Percentiles rank a stretch among this genome's conserved stretches.
These are phyloP conservation scores for Hanseniaspora vineae DNA, from an alignment of 805 yeast species.

Conservation along the genomic window DNA sequence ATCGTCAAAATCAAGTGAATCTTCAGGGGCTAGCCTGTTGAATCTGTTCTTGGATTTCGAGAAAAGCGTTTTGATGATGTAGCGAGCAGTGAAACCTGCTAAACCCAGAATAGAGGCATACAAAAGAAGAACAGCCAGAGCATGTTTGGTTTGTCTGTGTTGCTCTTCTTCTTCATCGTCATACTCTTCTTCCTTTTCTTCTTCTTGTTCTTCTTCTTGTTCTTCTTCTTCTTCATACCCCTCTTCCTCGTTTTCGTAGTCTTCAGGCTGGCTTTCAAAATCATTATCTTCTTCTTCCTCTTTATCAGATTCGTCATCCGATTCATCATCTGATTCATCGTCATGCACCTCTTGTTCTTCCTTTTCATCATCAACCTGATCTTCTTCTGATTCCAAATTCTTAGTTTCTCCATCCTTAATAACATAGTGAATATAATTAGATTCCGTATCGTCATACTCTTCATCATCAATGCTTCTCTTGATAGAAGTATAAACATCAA, in stretches of 20 bases:
- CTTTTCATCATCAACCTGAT: no score
- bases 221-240: neutral
- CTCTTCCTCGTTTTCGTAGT: neutral
- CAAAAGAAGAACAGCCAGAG: no score
- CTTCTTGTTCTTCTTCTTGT: neutral
- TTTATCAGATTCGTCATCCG: neutral
- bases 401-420: no score
- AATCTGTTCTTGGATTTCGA: neutral
- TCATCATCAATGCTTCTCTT: constrained; percentile 1
- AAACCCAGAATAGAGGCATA: neutral
- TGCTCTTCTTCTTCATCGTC: neutral
- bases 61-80: neutral
- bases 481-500: neutral
- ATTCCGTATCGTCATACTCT: neutral
- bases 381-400: no score
- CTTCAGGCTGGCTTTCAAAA: no score
- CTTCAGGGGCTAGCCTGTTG: neutral
- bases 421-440: neutral
- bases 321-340: no score
- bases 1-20: neutral
- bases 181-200: neutral
- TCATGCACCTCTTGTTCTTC: no score
- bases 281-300: neutral
- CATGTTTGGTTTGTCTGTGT: neutral
- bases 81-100: neutral